Conservation (phyloP, 805 yeast genomes). For the Nadsonia fulvescens region DNA sequence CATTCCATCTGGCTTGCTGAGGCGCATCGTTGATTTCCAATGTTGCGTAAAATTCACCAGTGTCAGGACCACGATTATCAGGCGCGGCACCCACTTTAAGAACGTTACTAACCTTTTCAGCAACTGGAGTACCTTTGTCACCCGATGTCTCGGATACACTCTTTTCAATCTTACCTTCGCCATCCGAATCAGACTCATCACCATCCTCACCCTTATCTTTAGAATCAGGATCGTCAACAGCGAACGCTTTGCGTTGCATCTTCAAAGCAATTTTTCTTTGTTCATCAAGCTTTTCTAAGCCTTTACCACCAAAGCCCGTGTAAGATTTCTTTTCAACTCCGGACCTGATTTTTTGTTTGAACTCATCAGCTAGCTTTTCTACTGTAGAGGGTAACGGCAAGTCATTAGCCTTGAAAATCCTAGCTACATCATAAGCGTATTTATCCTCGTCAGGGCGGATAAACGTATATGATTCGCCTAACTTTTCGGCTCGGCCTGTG, state of each 20-base stretch:
- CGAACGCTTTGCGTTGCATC: slow-evolving; percentile 32
- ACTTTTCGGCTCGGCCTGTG: slow-evolving; percentile 80
- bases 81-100: slow-evolving; percentile 35
- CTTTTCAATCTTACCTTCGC: slow-evolving; percentile 11
- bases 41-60: slow-evolving; percentile 40
- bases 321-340: slow-evolving; percentile 44
- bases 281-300: slow-evolving; percentile 61
- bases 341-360: slow-evolving; percentile 39
- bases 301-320: slow-evolving; percentile 87
- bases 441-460: slow-evolving; percentile 43
- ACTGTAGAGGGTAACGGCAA: slow-evolving; percentile 36
- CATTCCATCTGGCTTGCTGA: slow-evolving; percentile 21
- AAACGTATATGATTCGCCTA: slow-evolving; percentile 63
- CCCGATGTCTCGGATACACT: slow-evolving; percentile 15
- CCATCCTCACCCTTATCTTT: too few species aligned
- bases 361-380: slow-evolving; percentile 31
- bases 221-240: too few species aligned
- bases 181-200: too few species aligned
- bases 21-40: slow-evolving; percentile 76
- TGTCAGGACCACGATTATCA: slow-evolving; percentile 38
- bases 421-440: slow-evolving; percentile 48
- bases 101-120: slow-evolving; percentile 14
- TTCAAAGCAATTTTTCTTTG: slow-evolving; percentile 32
- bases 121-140: slow-evolving; percentile 6
- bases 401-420: slow-evolving; percentile 45